These are phyloP conservation scores for Austroboletus eburneus DNA, from an alignment of 768 basidiomycete species.

Conservation along the genomic window DNA sequence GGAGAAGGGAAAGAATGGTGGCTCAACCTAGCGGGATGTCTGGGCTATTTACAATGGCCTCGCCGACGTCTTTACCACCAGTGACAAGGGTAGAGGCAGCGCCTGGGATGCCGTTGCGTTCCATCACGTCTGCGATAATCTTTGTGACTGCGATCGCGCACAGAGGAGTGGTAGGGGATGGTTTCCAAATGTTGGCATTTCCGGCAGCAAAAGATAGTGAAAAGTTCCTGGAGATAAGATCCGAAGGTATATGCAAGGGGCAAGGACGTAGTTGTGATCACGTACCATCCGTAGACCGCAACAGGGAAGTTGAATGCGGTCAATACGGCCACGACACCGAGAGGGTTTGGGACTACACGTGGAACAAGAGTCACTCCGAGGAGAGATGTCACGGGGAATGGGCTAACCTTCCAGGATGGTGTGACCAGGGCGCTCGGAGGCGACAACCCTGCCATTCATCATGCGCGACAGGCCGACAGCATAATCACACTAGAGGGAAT, in stretches of 20 bases:
- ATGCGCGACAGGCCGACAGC: conserved; percentile 89
- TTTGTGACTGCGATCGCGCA: conserved; percentile 89
- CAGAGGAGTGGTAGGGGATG: conserved; percentile 82
- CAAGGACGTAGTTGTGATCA: conserved; percentile 1
- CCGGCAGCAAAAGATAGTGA: conserved; percentile 84
- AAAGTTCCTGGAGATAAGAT: conserved; percentile 64
- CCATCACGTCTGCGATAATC: conserved; percentile 77
- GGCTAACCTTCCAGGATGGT: conserved; percentile 78
- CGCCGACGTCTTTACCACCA: conserved; percentile 79
- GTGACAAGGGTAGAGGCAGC: conserved; percentile 80
- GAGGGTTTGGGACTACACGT: conserved; percentile 79
- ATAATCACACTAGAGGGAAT: conserved; percentile 72
- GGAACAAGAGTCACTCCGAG: conserved; percentile 10
- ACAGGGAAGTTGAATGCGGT: conserved; percentile 97
- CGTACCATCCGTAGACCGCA: conserved; percentile 86
- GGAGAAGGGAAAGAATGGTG: conserved; percentile 1
- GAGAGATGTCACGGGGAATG: background rate
- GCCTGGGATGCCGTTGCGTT: conserved; percentile 78
- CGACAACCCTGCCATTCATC: conserved; percentile 88
- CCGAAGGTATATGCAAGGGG: conserved; percentile 2
- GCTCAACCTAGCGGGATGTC: conserved; percentile 73
- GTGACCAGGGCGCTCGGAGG: conserved; percentile 88
- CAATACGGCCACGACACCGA: conserved; percentile 70
- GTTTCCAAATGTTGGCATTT: conserved; percentile 95
- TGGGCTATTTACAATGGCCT: conserved; percentile 66